Base-by-base conservation (phyloP, 176 grass and related monocot genomes). In the Paspalum notatum region DNA sequence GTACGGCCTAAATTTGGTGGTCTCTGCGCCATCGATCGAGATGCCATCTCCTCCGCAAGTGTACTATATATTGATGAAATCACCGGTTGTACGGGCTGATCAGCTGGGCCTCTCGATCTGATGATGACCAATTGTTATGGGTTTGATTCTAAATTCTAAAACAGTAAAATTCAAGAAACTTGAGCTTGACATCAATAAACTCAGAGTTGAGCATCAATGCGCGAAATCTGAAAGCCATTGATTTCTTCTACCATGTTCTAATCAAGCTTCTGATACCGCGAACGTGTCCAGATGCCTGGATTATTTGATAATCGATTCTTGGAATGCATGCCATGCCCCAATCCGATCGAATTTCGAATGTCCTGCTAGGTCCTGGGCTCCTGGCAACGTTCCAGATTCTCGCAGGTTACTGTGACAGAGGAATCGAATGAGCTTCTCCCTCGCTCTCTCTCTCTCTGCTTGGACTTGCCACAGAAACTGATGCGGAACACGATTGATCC, bases 11-110 rank as follows among this genome's bases (percentile, higher is more conserved):
- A 72, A 39, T 40, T 75, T 75, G 53, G 7, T 77, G 55, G 15
- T 66, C 44, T 72, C 44, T 17, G 58, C 17, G 48, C 48, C 67
- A 83, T 69, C 37, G 40, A 87, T 77, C 42, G 60, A 79, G 69
- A 64, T 74, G 75, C 54, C 59, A 44, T 79, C 71, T 50, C 62
- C 77, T 38, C 60, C 50, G 79, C 72, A 77, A 71, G 55, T 61
- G 24, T 62, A 76, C 32, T 21, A 45, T 69, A 67, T 67, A 68
- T 68, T 68, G 41, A 65, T 27, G 17, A 57, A 76, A 62, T 46
- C 26, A 32, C 17, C 10, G 25, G 46, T 5, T 78, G 58, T 64
- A 78, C 32, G 15, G 38, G 15, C 25, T 52, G 69, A 53, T 60
- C 22, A 22, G 15, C 52, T 72, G 48, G 48, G 15, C 69, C 38